Conservation (phyloP, 129 eudicot species). For the Centella asiatica region DNA sequence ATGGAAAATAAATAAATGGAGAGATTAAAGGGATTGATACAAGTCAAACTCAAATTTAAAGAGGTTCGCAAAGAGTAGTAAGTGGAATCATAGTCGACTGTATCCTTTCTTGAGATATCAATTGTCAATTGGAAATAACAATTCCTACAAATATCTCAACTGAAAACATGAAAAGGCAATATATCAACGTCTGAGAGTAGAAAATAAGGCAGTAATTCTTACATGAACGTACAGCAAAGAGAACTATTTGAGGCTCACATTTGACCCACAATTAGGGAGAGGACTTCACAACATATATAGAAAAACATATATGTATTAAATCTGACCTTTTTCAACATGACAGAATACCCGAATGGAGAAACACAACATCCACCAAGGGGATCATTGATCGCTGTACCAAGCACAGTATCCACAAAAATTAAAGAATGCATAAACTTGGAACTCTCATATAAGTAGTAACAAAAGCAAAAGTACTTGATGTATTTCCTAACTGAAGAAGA, state of each 20-base stretch:
- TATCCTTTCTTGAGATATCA: no score
- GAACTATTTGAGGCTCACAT: neutral
- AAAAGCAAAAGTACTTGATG: neutral
- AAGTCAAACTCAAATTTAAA: no score
- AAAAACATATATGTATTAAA: neutral
- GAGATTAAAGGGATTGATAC: no score
- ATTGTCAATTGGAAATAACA: no score
- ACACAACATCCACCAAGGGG: conserved; percentile 95
- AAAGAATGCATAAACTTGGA: neutral
- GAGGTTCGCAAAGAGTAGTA: no score
- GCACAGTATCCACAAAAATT: conserved; percentile 5
- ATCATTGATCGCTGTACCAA: conserved; percentile 69
- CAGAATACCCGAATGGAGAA: conserved; percentile 73
- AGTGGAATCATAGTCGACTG: no score
- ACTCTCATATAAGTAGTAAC: neutral
- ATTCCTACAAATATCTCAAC: no score
- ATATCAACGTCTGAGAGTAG: neutral
- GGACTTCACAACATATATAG: neutral
- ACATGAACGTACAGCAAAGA: neutral
- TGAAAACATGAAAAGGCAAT: neutral
- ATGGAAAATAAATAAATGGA: no score
- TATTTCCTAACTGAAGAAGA: neutral
- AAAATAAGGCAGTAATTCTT: neutral
- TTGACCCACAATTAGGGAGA: neutral
- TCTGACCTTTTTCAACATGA: conserved; percentile 75